Conservation (phyloP, 306 rosid genomes). For the Casuarina equisetifolia region DNA sequence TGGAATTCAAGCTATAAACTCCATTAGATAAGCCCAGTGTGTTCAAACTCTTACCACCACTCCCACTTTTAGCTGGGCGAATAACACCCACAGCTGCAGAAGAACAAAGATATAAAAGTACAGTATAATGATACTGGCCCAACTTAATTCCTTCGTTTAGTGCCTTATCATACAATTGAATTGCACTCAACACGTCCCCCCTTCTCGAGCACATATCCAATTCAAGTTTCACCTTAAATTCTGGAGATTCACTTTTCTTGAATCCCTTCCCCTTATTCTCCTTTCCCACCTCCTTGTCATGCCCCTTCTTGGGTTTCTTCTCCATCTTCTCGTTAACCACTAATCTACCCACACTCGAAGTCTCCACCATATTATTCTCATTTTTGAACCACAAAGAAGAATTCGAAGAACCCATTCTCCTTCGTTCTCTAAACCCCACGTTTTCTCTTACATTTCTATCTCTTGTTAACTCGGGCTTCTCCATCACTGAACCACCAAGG, state of each 20-base stretch:
- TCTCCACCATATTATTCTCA: slow-evolving; percentile 12
- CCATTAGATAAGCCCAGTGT: slow-evolving; percentile 36
- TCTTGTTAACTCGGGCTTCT: slow-evolving; percentile 24
- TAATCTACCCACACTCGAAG: slow-evolving; percentile 17
- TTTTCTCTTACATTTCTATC: slow-evolving; percentile 32
- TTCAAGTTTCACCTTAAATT: slow-evolving; percentile 42
- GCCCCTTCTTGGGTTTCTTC: slow-evolving; percentile 17
- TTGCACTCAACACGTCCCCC: slow-evolving; percentile 75
- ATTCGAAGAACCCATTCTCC: slow-evolving; percentile 28
- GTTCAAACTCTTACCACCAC: slow-evolving; percentile 46
- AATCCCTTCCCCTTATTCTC: slow-evolving; percentile 33
- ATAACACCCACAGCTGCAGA: slow-evolving; percentile 87
- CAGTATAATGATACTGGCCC: slow-evolving; percentile 76
- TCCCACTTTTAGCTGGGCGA: slow-evolving; percentile 86
- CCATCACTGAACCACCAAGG: slow-evolving; percentile 39
- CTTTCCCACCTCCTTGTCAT: slow-evolving; percentile 31
- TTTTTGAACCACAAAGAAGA: slow-evolving; percentile 25
- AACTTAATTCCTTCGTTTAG: slow-evolving; percentile 45
- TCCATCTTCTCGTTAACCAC: slow-evolving; percentile 27
- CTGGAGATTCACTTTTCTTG: slow-evolving; percentile 41
- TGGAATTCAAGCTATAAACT: slow-evolving; percentile 26
- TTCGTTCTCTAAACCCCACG: slow-evolving; percentile 33
- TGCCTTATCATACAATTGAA: slow-evolving; percentile 65
- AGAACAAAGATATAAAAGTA: slow-evolving; percentile 80
- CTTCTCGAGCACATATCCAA: slow-evolving; percentile 83